Conservation (phyloP, 106 monocot genomes). For the Narthecium ossifragum region DNA sequence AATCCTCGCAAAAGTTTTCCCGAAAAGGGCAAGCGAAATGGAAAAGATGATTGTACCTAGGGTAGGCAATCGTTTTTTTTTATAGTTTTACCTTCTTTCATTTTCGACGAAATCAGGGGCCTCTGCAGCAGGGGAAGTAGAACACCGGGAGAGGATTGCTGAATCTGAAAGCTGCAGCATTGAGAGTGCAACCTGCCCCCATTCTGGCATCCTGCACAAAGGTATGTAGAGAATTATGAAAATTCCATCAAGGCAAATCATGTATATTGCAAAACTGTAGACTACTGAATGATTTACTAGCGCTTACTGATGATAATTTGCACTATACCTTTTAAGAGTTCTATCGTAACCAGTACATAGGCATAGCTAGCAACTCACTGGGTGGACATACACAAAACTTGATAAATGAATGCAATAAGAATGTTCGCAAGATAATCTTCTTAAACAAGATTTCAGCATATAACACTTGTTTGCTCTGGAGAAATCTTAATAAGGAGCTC, state of each 20-base stretch:
- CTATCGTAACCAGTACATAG: no score
- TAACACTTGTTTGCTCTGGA: no score
- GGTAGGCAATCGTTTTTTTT: not conserved
- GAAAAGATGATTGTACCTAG: not conserved
- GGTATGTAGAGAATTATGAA: no score
- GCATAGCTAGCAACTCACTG: no score
- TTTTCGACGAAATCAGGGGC: conserved; percentile 60
- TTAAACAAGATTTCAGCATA: no score
- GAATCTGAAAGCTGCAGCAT: conserved; percentile 46
- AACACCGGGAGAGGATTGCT: conserved; percentile 39
- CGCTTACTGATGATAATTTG: no score
- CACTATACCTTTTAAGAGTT: no score
- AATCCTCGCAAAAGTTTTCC: not conserved
- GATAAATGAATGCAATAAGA: no score
- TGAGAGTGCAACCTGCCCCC: conserved; percentile 24
- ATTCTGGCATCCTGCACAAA: conserved; percentile 31
- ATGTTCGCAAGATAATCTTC: no score
- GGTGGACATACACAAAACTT: no score
- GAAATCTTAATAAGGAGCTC: no score
- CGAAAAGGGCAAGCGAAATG: not conserved
- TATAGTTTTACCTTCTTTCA: conserved; percentile 47
- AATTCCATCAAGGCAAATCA: no score
- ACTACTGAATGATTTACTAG: not conserved
- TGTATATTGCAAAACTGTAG: not conserved
- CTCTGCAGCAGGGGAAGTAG: conserved; percentile 70